Evolutionary conservation across 148 eudicot species (phyloP).

Genomic region (Nyssa sinensis): DNA sequence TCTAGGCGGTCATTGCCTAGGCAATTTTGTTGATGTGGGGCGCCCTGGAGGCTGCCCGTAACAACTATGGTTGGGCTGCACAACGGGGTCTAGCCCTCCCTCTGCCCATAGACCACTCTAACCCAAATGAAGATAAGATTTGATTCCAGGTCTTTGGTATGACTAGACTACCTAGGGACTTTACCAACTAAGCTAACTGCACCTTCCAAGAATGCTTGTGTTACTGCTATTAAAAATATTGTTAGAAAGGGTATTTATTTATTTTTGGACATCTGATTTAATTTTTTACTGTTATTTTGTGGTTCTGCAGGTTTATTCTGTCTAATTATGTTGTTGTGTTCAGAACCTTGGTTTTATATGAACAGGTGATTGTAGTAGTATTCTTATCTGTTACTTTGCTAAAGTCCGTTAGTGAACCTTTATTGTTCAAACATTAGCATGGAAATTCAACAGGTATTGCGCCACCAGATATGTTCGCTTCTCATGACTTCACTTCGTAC

Average conservation of each 20-base stretch:
- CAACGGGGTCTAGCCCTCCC: too few relatives aligned
- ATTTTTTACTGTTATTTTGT: slow-evolving; percentile 9
- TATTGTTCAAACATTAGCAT: slow-evolving; percentile 21
- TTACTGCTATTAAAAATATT: slow-evolving; percentile 1
- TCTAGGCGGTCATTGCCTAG: too few relatives aligned
- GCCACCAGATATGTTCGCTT: slow-evolving; percentile 95
- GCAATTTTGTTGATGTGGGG: too few relatives aligned
- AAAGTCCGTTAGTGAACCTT: neutral
- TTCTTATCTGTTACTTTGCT: neutral
- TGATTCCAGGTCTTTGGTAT: too few relatives aligned
- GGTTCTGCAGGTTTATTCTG: slow-evolving; percentile 72
- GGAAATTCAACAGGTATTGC: slow-evolving; percentile 70
- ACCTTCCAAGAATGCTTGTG: slow-evolving; percentile 2
- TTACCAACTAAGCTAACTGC: too few relatives aligned
- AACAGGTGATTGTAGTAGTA: slow-evolving; percentile 54
- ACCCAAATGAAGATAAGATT: too few relatives aligned
- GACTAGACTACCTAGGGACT: too few relatives aligned
- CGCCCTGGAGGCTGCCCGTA: too few relatives aligned
- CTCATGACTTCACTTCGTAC: slow-evolving; percentile 98
- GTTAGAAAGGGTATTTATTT: neutral
- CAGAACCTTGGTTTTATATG: slow-evolving; percentile 75
- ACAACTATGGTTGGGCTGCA: too few relatives aligned
- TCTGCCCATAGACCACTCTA: too few relatives aligned
- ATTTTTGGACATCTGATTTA: neutral
- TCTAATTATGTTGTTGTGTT: slow-evolving; percentile 86